phyloP scores from a whole-genome alignment of 2,329 filamentous ascomycete genomes.

The Phialemoniopsis sp. region DNA sequence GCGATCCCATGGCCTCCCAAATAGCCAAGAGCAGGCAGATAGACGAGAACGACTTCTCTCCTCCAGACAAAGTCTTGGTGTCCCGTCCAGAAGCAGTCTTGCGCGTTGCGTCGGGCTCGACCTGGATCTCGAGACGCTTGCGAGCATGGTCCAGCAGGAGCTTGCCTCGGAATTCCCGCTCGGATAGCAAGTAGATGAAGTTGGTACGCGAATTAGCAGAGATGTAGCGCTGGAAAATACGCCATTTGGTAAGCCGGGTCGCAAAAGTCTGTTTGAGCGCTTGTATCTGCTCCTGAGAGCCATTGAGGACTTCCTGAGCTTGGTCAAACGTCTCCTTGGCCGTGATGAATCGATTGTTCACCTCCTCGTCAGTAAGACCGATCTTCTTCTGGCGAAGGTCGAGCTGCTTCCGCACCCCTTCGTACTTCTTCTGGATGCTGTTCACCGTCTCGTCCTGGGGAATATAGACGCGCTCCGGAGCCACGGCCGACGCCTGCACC shows the following conservation, averaged over 20 bases:
- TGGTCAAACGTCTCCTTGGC: constrained; percentile 33
- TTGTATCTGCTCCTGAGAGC: constrained; percentile 33
- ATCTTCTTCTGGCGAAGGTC: constrained; percentile 49
- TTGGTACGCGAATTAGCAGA: constrained; percentile 80
- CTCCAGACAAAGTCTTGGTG: constrained; percentile 89
- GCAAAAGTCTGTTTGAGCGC: constrained; percentile 56
- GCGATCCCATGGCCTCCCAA: constrained; percentile 98
- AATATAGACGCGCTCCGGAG: constrained; percentile 54
- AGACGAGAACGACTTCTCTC: constrained; percentile 96
- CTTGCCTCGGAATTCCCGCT: constrained; percentile 82
- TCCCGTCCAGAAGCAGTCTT: constrained; percentile 68
- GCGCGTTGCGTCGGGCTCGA: constrained; percentile 67
- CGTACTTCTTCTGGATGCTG: constrained; percentile 50
- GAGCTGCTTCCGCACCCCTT: constrained; percentile 55
- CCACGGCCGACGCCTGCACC: constrained; percentile 48
- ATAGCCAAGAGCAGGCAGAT: constrained; percentile 89
- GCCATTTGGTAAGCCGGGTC: constrained; percentile 72
- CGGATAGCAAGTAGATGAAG: constrained; percentile 84
- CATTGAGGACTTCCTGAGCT: constrained; percentile 37
- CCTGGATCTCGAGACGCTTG: constrained; percentile 73
- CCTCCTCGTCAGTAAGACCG: constrained; percentile 62
- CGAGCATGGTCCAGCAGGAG: constrained; percentile 72
- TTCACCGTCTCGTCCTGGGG: constrained; percentile 59
- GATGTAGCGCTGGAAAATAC: constrained; percentile 77
- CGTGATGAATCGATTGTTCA: constrained; percentile 43